A percentile compares a stretch with the other conserved stretches of the same genome.
These are phyloP conservation scores for Thelephora terrestris DNA, from an alignment of 1,284 basidiomycete genomes.

Conservation along the genomic window DNA sequence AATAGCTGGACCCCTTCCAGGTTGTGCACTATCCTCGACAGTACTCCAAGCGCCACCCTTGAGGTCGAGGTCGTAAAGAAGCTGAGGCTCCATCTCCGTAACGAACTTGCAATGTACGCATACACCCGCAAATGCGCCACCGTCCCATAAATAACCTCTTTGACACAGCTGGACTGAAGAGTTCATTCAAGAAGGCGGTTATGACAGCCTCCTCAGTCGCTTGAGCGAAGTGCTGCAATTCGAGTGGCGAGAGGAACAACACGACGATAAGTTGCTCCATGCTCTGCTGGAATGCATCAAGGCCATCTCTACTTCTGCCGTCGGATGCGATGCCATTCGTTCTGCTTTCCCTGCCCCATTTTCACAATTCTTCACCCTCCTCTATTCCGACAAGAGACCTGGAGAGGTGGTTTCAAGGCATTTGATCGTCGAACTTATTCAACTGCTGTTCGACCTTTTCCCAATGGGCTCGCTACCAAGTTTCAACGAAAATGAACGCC, in stretches of 20 bases:
- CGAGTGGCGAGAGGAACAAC: constrained; percentile 98
- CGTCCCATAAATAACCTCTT: not conserved
- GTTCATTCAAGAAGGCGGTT: constrained; percentile 83
- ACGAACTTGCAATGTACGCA: constrained; percentile 71
- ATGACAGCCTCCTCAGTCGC: constrained; percentile 71
- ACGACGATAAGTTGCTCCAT: constrained; percentile 90
- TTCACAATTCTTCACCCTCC: constrained; percentile 66
- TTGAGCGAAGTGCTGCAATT: constrained; percentile 90
- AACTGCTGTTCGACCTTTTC: constrained; percentile 79
- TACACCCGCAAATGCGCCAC: not conserved
- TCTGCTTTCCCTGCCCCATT: constrained; percentile 82
- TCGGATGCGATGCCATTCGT: constrained; percentile 75
- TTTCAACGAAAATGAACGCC: constrained; percentile 25
- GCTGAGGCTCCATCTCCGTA: constrained; percentile 68
- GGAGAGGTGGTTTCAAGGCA: constrained; percentile 87
- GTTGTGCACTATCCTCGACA: constrained; percentile 53
- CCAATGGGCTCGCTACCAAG: constrained; percentile 56
- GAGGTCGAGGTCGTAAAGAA: constrained; percentile 72
- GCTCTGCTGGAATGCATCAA: constrained; percentile 93
- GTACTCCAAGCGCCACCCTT: constrained; percentile 57
- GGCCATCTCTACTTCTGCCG: constrained; percentile 82
- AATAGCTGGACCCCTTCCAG: constrained; percentile 40
- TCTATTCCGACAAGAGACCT: constrained; percentile 96
- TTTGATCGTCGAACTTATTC: constrained; percentile 80
- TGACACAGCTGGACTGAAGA: constrained; percentile 74